Evolutionary conservation across 768 basidiomycete genomes (phyloP), one percentile per base, ranked within the genome.

Genomic region (Auricularia heimuer): DNA sequence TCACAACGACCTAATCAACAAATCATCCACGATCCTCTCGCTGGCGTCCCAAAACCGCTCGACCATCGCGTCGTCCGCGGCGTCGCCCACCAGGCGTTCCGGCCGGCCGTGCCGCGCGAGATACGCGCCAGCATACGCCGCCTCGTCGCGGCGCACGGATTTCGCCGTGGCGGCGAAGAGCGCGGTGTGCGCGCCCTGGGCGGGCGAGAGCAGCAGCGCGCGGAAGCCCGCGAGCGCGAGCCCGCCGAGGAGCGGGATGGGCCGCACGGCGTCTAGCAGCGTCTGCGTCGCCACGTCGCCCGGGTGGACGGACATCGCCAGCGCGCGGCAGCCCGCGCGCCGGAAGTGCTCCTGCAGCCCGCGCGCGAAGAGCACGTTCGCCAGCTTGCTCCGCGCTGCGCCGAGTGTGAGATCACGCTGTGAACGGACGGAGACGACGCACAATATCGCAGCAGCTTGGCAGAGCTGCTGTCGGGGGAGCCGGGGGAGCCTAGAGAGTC

Each of bases 11-110:
- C 39, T 42, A 8, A 42, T 42, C 39, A 42, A 42, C 8, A 42
- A 7, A 4, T 42, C 47, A 51, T 51, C 47, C 10, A 10, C 7
- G 6, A 51, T 51, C 47, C 47, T 16, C 47, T 16, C 47, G 6
- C 18, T 18, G 11, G 47, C 47, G 47, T 51, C 47, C 47, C 75
- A 78, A 36, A 75, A 73, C 3, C 68, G 66, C 44, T 77, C 78
- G 58, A 77, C 72, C 35, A 77, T 75, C 10, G 74, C 71, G n/a
- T 76, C 44, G 8, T 63, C 68, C 35, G 64, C 65, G 65, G 77
- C 77, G 61, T 69, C 70, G 14, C 67, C 66, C 4, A 65, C 63
- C 18, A 67, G 64, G 18, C 33, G 21, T 34, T 29, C 33, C 58
- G 18, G 39, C 29, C 63, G 63, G 12, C 68, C 69, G 44, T 66